These are phyloP conservation scores for Hemileia vastatrix DNA, from an alignment of 1,284 basidiomycete genomes.

Conservation along the genomic window DNA sequence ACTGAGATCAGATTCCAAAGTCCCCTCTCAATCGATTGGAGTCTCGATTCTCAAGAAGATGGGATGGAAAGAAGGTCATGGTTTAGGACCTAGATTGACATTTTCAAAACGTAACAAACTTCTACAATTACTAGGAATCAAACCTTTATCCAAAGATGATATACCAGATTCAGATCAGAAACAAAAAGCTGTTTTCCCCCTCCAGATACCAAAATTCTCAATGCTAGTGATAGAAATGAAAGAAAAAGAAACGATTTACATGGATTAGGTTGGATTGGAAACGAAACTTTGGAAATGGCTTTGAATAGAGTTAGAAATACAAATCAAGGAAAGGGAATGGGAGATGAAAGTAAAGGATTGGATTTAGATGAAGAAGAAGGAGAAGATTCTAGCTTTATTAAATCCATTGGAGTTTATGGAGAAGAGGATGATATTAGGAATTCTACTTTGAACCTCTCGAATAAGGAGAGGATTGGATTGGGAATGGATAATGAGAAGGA, in stretches of 20 bases:
- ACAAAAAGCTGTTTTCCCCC: slow-evolving; percentile 75
- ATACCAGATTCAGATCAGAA: slow-evolving; percentile 63
- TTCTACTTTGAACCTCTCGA: not conserved
- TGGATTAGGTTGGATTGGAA: not conserved
- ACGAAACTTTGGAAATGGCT: not conserved
- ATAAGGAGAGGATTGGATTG: too few species aligned
- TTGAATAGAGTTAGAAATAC: not conserved
- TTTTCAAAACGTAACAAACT: slow-evolving; percentile 61
- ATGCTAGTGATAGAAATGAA: not conserved
- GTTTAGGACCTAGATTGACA: slow-evolving; percentile 77
- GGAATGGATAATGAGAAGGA: too few species aligned
- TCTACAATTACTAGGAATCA: slow-evolving; percentile 47
- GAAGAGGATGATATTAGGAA: not conserved
- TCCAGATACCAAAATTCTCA: slow-evolving; percentile 23
- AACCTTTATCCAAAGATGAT: slow-evolving; percentile 30
- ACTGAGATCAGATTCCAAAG: slow-evolving; percentile 53
- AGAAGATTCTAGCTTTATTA: not conserved
- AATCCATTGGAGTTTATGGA: not conserved
- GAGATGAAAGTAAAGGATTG: not conserved
- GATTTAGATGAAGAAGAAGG: not conserved
- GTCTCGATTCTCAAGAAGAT: slow-evolving; percentile 71
- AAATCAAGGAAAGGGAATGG: not conserved
- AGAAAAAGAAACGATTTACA: not conserved
- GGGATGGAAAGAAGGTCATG: slow-evolving; percentile 88
- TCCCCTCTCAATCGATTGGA: not conserved